Evolutionary conservation across 176 grass and related monocot genomes (phyloP).

Genomic region (Olyra latifolia): DNA sequence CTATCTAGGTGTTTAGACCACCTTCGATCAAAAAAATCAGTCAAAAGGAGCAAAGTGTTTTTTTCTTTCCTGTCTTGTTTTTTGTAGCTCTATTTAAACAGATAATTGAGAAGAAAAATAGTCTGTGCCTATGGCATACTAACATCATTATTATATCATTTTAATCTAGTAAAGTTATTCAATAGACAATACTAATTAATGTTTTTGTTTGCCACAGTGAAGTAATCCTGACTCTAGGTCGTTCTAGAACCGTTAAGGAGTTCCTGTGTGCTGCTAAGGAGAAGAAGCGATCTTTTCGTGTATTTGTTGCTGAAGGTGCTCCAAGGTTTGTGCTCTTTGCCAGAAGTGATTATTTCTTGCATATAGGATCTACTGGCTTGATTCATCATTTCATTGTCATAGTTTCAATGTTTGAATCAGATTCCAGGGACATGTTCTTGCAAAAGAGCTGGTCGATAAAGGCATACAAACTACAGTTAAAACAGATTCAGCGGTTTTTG

Average conservation of each 20-base stretch:
- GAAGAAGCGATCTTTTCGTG: conserved; percentile 89
- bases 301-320: conserved; percentile 97
- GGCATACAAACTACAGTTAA: conserved; percentile 88
- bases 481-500: conserved; percentile 97
- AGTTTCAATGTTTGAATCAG: conserved; percentile 48
- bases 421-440: conserved; percentile 94
- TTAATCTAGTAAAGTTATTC: not conserved
- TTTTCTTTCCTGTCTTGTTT: not conserved
- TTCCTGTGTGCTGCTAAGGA: conserved; percentile 92
- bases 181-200: conserved; percentile 15
- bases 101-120: not conserved
- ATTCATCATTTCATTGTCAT: not conserved
- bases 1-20: not conserved
- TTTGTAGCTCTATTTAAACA: not conserved
- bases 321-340: conserved; percentile 66
- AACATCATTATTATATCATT: not conserved
- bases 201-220: conserved; percentile 62
- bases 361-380: not conserved
- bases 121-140: not conserved
- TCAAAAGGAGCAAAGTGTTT: not conserved
- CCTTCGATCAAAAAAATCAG: not conserved
- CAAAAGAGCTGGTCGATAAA: conserved; percentile 86
- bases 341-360: conserved; percentile 2
- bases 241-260: conserved; percentile 95
- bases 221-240: conserved; percentile 95